Evolutionary conservation across 164 flowering plant species (phyloP).

Genomic region (Platanus orientalis): DNA sequence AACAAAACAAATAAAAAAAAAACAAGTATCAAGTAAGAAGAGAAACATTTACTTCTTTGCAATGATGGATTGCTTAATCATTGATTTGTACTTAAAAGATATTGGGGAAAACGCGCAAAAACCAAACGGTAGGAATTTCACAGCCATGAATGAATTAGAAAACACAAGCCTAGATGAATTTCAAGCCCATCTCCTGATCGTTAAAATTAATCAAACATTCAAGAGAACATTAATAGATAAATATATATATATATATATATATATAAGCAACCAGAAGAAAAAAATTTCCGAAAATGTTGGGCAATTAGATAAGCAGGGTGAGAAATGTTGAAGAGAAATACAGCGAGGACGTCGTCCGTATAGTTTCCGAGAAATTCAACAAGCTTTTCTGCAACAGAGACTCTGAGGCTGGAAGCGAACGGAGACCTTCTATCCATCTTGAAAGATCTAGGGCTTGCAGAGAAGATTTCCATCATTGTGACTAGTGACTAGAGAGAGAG

Average conservation of each 20-base stretch:
- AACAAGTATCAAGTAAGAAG: too few species aligned
- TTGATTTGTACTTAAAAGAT: too few species aligned
- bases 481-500: not conserved
- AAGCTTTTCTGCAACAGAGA: slow-evolving; percentile 21
- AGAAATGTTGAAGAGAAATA: slow-evolving; percentile 10
- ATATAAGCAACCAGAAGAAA: not conserved
- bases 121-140: not conserved
- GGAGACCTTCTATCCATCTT: slow-evolving; percentile 21
- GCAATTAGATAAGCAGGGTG: not conserved
- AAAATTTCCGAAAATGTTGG: not conserved
- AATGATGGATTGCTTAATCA: too few species aligned
- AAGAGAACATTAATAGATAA: not conserved
- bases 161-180: too few species aligned
- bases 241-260: not conserved
- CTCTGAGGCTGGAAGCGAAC: slow-evolving; percentile 20
- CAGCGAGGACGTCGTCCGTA: slow-evolving; percentile 44
- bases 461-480: slow-evolving; percentile 11
- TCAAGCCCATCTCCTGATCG: too few species aligned
- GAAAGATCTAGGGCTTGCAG: slow-evolving; percentile 25
- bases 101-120: not conserved
- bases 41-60: too few species aligned
- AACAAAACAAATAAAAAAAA: too few species aligned
- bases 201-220: too few species aligned
- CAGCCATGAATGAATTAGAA: not conserved
- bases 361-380: slow-evolving; percentile 21